Evolutionary conservation across 139 green algal genomes (phyloP).

Genomic region (Mesotaenium endlicherianum): DNA sequence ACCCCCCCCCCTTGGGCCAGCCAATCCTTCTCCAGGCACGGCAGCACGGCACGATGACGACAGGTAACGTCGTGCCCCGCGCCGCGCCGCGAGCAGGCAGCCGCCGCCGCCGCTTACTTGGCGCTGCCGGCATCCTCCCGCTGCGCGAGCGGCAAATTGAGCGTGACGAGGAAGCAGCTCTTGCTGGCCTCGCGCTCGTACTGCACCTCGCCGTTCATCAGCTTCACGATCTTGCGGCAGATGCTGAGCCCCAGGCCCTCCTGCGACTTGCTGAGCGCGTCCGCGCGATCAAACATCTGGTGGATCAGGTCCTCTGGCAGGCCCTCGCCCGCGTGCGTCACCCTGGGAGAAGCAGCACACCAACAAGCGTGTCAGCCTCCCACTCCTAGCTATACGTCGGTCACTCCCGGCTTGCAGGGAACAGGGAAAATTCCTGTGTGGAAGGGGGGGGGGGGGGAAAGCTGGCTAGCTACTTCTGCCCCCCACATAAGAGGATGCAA

Average conservation of each 20-base stretch:
- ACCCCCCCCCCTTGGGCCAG: not conserved
- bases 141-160: constrained; percentile 49
- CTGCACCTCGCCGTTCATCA: constrained; percentile 45
- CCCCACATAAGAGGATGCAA: too few species aligned
- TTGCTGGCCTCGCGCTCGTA: constrained; percentile 49
- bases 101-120: not conserved
- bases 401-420: too few species aligned
- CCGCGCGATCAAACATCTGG: constrained; percentile 49
- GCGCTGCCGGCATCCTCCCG: constrained; percentile 41
- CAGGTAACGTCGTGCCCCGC: too few species aligned
- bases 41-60: not conserved
- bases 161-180: constrained; percentile 32
- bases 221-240: constrained; percentile 45
- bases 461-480: too few species aligned
- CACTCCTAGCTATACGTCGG: too few species aligned
- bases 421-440: too few species aligned
- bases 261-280: constrained; percentile 48
- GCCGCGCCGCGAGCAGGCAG: not conserved
- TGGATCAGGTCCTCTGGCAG: constrained; percentile 44
- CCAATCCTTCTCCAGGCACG: not conserved
- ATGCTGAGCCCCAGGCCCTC: constrained; percentile 52
- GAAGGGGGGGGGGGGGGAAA: too few species aligned
- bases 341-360: constrained; percentile 5
- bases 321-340: constrained; percentile 42
- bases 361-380: too few species aligned